phyloP scores from a whole-genome alignment of 2,329 filamentous ascomycete genomes.

The Penicillium sp. region DNA sequence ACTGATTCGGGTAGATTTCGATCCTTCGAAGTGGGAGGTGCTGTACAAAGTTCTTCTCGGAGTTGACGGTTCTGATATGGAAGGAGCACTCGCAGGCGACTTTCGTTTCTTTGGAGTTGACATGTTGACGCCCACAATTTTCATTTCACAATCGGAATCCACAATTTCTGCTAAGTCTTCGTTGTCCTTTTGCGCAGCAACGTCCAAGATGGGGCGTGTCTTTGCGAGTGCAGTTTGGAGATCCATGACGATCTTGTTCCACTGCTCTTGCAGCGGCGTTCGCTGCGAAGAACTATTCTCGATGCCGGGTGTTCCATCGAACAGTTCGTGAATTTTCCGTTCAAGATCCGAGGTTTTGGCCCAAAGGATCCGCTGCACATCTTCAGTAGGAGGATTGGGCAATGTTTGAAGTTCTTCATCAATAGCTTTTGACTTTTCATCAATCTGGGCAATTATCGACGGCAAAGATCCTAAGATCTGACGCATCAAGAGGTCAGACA shows the following conservation, averaged over 20 bases:
- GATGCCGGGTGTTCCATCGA: constrained; percentile 48
- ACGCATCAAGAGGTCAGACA: constrained; percentile 48
- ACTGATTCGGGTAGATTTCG: background rate
- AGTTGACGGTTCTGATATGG: background rate
- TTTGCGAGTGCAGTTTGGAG: constrained; percentile 52
- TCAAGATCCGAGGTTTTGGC: constrained; percentile 60
- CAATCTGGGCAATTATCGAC: constrained; percentile 41
- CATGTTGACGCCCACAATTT: background rate
- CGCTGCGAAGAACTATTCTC: constrained; percentile 17
- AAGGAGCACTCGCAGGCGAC: background rate
- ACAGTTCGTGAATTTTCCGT: constrained; percentile 51
- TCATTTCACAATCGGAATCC: constrained; percentile 31
- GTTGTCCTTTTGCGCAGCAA: constrained; percentile 25
- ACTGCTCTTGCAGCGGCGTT: constrained; percentile 45
- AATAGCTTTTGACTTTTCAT: constrained; percentile 52
- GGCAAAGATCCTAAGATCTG: constrained; percentile 38
- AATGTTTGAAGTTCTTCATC: constrained; percentile 56
- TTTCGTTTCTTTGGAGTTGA: constrained; percentile 25
- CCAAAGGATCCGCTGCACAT: constrained; percentile 65
- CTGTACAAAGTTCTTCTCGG: background rate
- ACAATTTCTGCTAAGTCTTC: constrained; percentile 38
- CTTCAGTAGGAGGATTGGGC: constrained; percentile 63
- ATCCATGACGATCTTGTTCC: constrained; percentile 46
- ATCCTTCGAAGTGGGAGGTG: constrained; percentile 23
- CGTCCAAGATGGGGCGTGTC: constrained; percentile 42